Base-by-base conservation (phyloP, 352 stramenopile species). In the Phytophthora pisi region DNA sequence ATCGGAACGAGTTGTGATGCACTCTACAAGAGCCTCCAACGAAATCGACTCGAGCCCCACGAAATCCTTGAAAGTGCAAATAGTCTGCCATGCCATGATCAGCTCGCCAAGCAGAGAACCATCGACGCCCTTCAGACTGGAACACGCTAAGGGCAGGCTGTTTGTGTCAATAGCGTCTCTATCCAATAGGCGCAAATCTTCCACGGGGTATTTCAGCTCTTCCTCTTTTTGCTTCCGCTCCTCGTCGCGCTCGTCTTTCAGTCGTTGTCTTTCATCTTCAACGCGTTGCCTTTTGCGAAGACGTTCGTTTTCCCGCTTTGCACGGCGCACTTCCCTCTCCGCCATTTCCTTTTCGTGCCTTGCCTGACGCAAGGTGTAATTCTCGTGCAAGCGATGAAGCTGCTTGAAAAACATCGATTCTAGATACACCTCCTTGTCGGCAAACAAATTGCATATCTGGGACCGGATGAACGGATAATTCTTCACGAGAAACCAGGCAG, bases 351-450 rank as follows among this genome's bases (percentile, higher is more conserved):
- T 86, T 49, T 86, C 65, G 31, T 80, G 74, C 28, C 82, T 80
- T 30, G 78, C 79, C 69, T 83, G 76, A 51, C 87, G 83, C 30
- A 84, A 61, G 28, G 74, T 79, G 36, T 89, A 86, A 26, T 76
- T 90, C 56, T 93, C 81, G 60, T 86, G 74, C 60, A 93, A 60
- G 24, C 88, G 82, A 43, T 93, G 81, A 16, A 95, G 68, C 47
- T 95, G 85, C 62, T 87, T 91, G 64, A 95, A 93, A 58, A 95
- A 95, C 82, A 92, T 92, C 15, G 84, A 95, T 18, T 93, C 71
- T 26, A 93, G 64, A 49, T 93, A 95, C 15, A 74, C 63, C 24
- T 92, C 83, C 53, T 92, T 91, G 49, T 93, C 82, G 0, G 79
- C 61, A 26, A 92, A 91, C 30, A 95, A 47, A 66, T 92, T 89